phyloP scores from a whole-genome alignment of 441 rosid genomes.

The Euphorbia celastroides region DNA sequence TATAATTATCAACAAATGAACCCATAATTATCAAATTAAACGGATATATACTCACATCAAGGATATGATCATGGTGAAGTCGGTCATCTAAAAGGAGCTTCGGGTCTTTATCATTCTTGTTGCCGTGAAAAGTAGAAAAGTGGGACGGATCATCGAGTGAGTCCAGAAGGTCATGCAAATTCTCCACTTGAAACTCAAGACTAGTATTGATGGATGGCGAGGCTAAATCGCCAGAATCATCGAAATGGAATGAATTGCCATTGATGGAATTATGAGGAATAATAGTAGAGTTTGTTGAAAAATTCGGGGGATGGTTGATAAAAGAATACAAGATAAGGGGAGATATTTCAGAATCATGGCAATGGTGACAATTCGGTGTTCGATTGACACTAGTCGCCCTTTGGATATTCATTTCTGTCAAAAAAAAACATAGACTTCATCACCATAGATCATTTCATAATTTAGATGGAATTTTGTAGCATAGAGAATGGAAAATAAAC shows the following conservation, averaged over 20 bases:
- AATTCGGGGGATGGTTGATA: too few species aligned
- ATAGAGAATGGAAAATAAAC: too few species aligned
- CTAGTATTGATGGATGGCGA: background rate
- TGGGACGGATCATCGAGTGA: background rate
- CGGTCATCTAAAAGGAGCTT: background rate
- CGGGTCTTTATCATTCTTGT: background rate
- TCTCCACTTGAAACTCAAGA: background rate
- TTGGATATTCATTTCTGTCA: background rate
- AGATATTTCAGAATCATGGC: too few species aligned
- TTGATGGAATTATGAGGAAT: background rate
- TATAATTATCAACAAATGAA: too few species aligned
- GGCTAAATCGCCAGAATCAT: too few species aligned
- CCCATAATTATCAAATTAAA: background rate
- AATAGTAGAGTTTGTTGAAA: too few species aligned
- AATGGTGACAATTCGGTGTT: too few species aligned
- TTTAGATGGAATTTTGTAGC: too few species aligned
- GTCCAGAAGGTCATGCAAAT: background rate
- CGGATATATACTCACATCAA: background rate
- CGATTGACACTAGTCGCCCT: background rate
- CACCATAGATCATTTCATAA: too few species aligned
- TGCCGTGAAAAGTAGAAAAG: background rate
- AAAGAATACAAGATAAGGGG: too few species aligned
- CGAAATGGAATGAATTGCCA: too few species aligned
- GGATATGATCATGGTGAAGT: background rate
- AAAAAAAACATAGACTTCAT: too few species aligned